These are phyloP conservation scores for Leucaena leucocephala DNA, from an alignment of 306 rosid genomes.

Conservation along the genomic window DNA sequence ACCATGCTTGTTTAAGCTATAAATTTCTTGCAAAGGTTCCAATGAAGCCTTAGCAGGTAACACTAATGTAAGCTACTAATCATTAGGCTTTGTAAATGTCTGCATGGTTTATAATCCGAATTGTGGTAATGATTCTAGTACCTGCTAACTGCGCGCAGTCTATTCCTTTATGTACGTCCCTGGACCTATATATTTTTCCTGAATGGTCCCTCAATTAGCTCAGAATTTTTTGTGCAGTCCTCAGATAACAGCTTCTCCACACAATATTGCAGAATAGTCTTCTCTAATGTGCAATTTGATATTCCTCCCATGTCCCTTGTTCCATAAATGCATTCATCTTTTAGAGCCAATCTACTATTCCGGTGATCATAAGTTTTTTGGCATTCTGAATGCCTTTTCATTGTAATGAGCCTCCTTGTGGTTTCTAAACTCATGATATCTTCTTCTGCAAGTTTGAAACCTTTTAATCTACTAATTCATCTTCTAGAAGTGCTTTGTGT, in stretches of 20 bases:
- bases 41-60: too few relatives aligned
- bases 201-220: background rate
- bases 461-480: background rate
- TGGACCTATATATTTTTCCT: background rate
- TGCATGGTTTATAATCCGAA: background rate
- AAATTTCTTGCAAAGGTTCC: too few relatives aligned
- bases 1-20: too few relatives aligned
- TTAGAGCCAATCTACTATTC: too few relatives aligned
- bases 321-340: background rate
- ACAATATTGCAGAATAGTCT: too few relatives aligned
- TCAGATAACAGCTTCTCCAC: too few relatives aligned
- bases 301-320: background rate
- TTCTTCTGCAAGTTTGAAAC: background rate
- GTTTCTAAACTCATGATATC: background rate
- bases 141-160: background rate
- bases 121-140: background rate
- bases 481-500: background rate
- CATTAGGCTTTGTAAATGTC: background rate
- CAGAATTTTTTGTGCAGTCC: too few relatives aligned
- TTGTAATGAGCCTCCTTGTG: background rate
- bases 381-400: background rate
- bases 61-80: background rate
- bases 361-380: background rate
- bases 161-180: background rate
- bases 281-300: too few relatives aligned